These are phyloP conservation scores for Apiotrichum sp. DNA, from an alignment of 1,284 basidiomycete species.

Conservation along the genomic window DNA sequence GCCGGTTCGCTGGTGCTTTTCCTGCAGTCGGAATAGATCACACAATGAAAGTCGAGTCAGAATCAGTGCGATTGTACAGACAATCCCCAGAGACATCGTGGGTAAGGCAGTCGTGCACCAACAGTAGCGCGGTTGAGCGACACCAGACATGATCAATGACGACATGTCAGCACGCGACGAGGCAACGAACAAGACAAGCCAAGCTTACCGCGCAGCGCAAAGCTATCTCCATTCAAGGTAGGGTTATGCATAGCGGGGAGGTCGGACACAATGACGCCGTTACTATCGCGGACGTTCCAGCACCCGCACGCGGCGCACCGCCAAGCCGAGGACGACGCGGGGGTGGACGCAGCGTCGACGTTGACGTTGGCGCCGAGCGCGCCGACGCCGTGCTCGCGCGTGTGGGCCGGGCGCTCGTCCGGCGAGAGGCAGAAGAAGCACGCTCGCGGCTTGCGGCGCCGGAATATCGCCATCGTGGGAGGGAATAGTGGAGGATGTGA, in stretches of 20 bases:
- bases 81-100: too few relatives aligned
- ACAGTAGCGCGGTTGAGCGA: too few relatives aligned
- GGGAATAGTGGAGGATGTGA: background rate
- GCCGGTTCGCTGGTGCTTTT: conserved; percentile 25
- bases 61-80: too few relatives aligned
- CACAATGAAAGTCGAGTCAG: too few relatives aligned
- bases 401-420: background rate
- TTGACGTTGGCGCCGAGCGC: background rate
- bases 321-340: conserved; percentile 22
- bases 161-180: background rate
- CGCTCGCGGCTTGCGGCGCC: conserved; percentile 20
- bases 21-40: conserved; percentile 13
- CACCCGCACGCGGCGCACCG: conserved; percentile 38
- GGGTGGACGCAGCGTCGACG: background rate
- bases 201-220: conserved; percentile 63
- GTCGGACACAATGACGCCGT: conserved; percentile 69
- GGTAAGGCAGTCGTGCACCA: too few relatives aligned
- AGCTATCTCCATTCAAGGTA: conserved; percentile 61
- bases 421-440: conserved; percentile 43
- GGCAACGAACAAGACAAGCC: background rate
- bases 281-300: conserved; percentile 39
- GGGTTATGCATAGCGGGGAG: conserved; percentile 83
- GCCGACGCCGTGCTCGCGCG: background rate
- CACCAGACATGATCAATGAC: background rate
- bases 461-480: conserved; percentile 9